Evolutionary conservation across 345 rosid genomes (phyloP).

Genomic region (Hevea brasiliensis): DNA sequence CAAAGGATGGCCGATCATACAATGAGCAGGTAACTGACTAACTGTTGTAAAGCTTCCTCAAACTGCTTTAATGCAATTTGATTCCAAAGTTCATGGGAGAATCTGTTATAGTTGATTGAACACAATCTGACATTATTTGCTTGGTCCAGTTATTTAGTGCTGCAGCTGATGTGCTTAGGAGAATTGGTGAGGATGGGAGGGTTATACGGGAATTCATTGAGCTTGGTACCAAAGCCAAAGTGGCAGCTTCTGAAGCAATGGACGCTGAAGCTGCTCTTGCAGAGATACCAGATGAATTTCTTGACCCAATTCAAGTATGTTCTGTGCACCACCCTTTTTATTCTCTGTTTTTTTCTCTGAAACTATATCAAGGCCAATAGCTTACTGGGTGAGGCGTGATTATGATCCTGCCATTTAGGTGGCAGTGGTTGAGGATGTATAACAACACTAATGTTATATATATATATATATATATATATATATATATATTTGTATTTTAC

Average conservation of each 20-base stretch:
- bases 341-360: background rate
- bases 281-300: slow-evolving; percentile 96
- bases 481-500: slow-evolving; percentile 14
- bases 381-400: background rate
- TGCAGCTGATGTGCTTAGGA: slow-evolving; percentile 77
- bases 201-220: slow-evolving; percentile 68
- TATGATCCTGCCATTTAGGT: background rate
- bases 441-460: background rate
- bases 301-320: slow-evolving; percentile 89
- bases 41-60: background rate
- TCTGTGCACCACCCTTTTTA: background rate
- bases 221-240: slow-evolving; percentile 77
- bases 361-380: slow-evolving; percentile 19
- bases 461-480: no score
- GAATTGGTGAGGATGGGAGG: slow-evolving; percentile 80
- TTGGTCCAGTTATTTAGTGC: slow-evolving; percentile 73
- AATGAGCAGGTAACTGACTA: slow-evolving; percentile 80
- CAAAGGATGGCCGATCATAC: slow-evolving; percentile 92
- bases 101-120: background rate
- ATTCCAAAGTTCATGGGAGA: background rate
- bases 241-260: slow-evolving; percentile 94
- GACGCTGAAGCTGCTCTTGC: slow-evolving; percentile 94
- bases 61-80: background rate
- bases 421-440: background rate
- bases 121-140: slow-evolving; percentile 17